Conservation (phyloP, 192 early-diverging fungal species). For the Diversispora epigaea region DNA sequence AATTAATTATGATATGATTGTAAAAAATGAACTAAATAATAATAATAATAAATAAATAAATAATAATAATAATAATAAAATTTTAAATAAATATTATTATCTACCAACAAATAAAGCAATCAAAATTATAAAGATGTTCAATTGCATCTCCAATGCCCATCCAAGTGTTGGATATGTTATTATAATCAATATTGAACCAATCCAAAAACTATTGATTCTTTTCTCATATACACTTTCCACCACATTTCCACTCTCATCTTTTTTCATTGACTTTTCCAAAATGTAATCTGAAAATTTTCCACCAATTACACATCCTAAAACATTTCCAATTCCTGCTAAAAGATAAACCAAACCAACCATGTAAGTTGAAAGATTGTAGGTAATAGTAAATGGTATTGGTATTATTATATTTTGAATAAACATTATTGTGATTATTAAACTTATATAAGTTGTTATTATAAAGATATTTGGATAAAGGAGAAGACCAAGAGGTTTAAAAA, state of each 20-base stretch:
- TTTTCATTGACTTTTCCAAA: background rate
- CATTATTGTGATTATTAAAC: background rate
- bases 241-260: background rate
- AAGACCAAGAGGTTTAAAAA: background rate
- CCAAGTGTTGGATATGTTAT: background rate
- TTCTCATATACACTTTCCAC: background rate
- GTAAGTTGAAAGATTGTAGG: background rate
- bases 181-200: background rate
- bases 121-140: background rate
- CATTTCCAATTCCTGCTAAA: background rate
- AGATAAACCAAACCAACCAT: background rate
- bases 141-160: background rate
- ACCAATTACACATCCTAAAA: slow-evolving; percentile 7
- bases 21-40: too few relatives aligned
- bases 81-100: too few relatives aligned
- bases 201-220: slow-evolving; percentile 17
- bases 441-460: background rate
- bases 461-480: background rate
- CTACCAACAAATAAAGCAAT: slow-evolving; percentile 9
- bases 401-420: slow-evolving; percentile 8
- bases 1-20: too few relatives aligned
- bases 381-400: background rate
- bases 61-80: too few relatives aligned
- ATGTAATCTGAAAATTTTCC: slow-evolving; percentile 15
- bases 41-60: too few relatives aligned